Evolutionary conservation across 495 filamentous ascomycete species (phyloP).

Genomic region (Peziza echinospora): DNA sequence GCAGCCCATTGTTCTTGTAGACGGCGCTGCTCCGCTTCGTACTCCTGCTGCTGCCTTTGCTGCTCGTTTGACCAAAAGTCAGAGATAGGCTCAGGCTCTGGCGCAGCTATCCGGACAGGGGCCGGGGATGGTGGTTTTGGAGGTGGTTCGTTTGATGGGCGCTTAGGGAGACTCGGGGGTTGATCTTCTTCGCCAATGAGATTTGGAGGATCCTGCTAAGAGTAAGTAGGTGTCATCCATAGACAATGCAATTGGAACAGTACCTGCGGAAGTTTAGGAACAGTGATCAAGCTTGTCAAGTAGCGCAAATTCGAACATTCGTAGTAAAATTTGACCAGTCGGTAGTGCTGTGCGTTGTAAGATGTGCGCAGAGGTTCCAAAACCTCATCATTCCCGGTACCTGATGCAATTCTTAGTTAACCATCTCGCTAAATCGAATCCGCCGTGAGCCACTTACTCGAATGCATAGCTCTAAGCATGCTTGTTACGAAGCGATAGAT

Average conservation of each 20-base stretch:
- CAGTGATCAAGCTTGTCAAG: constrained; percentile 83
- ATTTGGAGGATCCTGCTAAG: constrained; percentile 51
- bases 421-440: constrained; percentile 4
- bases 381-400: constrained; percentile 88
- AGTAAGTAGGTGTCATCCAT: not conserved
- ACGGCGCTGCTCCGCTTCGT: constrained; percentile 74
- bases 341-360: constrained; percentile 89
- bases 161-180: constrained; percentile 57
- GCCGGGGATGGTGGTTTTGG: constrained; percentile 42
- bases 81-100: constrained; percentile 80
- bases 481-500: constrained; percentile 93
- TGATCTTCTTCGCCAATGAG: constrained; percentile 66
- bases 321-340: constrained; percentile 92
- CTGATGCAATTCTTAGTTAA: constrained; percentile 22
- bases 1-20: constrained; percentile 58
- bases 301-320: constrained; percentile 96
- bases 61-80: constrained; percentile 97
- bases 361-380: constrained; percentile 65
- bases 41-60: constrained; percentile 72
- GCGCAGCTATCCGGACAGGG: constrained; percentile 32
- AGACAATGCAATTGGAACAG: not conserved
- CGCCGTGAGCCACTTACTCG: constrained; percentile 34
- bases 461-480: constrained; percentile 94
- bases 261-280: constrained; percentile 71
- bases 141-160: constrained; percentile 50